Evolutionary conservation across 23 red algal species (phyloP).

Genomic region (Agarophyton chilense): DNA sequence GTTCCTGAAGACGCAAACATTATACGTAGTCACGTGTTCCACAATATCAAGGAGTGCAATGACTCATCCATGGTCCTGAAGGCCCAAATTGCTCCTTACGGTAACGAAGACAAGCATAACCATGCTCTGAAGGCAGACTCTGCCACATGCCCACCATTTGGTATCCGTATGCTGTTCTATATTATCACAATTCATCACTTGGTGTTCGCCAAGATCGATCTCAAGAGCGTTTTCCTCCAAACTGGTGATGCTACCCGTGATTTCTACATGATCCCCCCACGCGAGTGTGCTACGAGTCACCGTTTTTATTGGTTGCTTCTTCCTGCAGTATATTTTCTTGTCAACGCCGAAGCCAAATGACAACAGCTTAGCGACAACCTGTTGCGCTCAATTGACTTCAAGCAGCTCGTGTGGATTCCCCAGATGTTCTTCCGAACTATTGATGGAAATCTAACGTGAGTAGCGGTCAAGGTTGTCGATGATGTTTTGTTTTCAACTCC

Average conservation of each 20-base stretch:
- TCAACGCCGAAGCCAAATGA: conserved; percentile 41
- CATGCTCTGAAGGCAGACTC: conserved; percentile 21
- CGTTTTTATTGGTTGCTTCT: conserved; percentile 36
- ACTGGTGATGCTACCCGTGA: conserved; percentile 29
- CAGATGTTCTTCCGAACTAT: conserved; percentile 25
- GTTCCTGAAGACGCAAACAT: conserved; percentile 51
- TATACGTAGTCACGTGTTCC: conserved; percentile 50
- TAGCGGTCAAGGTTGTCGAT: conserved; percentile 49
- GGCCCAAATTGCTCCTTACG: conserved; percentile 52
- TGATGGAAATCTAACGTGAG: neutral
- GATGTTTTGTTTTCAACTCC: conserved; percentile 30
- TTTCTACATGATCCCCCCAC: conserved; percentile 37
- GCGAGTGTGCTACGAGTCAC: neutral
- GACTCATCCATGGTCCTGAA: neutral
- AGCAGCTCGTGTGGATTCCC: conserved; percentile 7
- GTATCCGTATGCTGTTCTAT: conserved; percentile 28
- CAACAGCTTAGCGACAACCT: conserved; percentile 17
- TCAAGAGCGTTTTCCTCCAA: conserved; percentile 52
- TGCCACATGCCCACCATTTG: conserved; percentile 25
- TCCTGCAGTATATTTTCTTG: conserved; percentile 20
- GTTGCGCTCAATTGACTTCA: neutral
- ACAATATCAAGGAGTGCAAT: conserved; percentile 25
- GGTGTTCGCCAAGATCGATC: conserved; percentile 38
- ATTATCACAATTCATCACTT: conserved; percentile 6
- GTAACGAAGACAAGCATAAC: conserved; percentile 23